Percentiles rank a stretch among this genome's conserved stretches.
Evolutionary conservation across 345 rosid species (phyloP).

Genomic region (Hibiscus tridactylites): DNA sequence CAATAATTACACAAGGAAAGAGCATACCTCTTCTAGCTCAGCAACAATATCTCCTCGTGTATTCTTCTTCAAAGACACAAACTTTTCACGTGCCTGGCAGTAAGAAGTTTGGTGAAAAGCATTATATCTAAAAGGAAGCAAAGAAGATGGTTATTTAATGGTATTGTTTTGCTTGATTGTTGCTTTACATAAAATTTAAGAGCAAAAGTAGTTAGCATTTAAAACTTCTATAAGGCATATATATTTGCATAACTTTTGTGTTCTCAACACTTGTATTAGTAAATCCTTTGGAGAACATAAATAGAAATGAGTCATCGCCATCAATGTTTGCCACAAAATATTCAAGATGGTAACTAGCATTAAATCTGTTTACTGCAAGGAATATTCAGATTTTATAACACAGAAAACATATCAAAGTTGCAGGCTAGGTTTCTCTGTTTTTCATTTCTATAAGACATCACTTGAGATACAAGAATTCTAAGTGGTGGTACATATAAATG

Average conservation of each 20-base stretch:
- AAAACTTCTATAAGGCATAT: background rate
- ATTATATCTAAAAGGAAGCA: background rate
- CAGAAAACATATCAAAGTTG: background rate
- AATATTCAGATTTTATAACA: background rate
- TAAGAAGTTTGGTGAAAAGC: conserved; percentile 2
- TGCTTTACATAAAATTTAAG: background rate
- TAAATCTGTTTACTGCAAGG: background rate
- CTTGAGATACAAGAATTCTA: background rate
- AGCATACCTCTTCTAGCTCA: conserved; percentile 73
- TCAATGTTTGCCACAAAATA: background rate
- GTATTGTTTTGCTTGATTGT: background rate
- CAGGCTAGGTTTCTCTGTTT: background rate
- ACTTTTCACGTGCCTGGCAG: conserved; percentile 79
- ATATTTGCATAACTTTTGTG: background rate
- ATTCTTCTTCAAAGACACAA: conserved; percentile 76
- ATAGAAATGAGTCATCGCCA: background rate
- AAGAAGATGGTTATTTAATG: background rate
- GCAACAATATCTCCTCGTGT: conserved; percentile 63
- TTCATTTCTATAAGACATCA: background rate
- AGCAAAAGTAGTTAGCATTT: background rate
- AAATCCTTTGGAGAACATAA: background rate
- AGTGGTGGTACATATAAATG: background rate
- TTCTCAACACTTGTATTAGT: background rate
- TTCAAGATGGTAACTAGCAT: background rate
- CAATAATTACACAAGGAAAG: background rate